Evolutionary conservation across 1,284 basidiomycete species (phyloP), one percentile per base, ranked within the genome.

Genomic region (Abortiporus biennis): DNA sequence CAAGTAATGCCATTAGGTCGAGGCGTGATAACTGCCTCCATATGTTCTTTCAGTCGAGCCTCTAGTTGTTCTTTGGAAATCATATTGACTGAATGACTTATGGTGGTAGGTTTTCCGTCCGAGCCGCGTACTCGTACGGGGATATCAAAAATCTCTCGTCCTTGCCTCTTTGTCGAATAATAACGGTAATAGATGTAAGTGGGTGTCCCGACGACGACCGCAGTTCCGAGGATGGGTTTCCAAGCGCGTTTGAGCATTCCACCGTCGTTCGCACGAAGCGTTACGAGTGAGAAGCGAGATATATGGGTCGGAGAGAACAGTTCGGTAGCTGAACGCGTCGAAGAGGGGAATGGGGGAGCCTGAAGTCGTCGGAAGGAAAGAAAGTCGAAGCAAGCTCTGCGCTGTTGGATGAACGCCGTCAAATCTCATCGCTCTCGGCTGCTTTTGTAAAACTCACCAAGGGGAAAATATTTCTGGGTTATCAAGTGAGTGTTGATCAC

Each of bases 231-330:
- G 45, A 75, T 50, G 11, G 78, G 82, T 56, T 77, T 86, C 84
- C 81, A 86, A 40, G 69, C 72, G 50, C 71, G 73, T 52, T 68
- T 69, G 44, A 83, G 63, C 82, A 86, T 85, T 12, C 27, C 36
- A 23, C n/a, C 21, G 15, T 42, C 37, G 6, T 15, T 13, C 11
- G 36, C n/a, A 24, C n/a, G 34, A 13, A 8, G 19, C 11, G 35
- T 11, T 5, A 36, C 11, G 6, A 12, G 36, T 16, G 19, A 24
- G 15, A n/a, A 21, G 32, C 15, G 19, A 37, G 19, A 16, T 44
- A 34, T 9, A n/a, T n/a, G n/a, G n/a, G n/a, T n/a, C n/a, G n/a
- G n/a, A n/a, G n/a, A n/a, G n/a, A n/a, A n/a, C n/a, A n/a, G n/a
- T n/a, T n/a, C n/a, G n/a, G n/a, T n/a, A n/a, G n/a, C n/a, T n/a